Base-by-base conservation (phyloP, 108 stramenopile genomes). In the Skeletonema potamos region DNA sequence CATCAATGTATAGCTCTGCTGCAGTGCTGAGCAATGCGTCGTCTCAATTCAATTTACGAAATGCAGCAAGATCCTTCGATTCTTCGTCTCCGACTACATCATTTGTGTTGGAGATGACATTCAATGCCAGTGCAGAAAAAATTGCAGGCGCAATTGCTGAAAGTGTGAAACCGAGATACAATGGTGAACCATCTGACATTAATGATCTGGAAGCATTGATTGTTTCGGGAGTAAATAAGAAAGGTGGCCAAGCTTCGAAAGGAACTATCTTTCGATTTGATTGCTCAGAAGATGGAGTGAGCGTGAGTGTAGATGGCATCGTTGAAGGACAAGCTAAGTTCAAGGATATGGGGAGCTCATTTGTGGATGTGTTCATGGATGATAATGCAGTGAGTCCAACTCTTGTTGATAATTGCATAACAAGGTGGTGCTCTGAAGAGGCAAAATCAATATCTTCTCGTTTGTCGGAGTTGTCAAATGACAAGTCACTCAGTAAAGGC, bases 251-350 rank as follows among this genome's bases (percentile, higher is more conserved):
- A 18, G 59, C 59, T 17, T 33, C 59, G 24, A 61, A 61, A 33
- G 59, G 59, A 61, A 61, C 59, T 2, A 22, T 5, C n/a, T 61
- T 61, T 22, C 22, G 30, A 17, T 61, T 61, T 33, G 59, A 61
- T 20, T 61, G 59, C 30, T 20, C 18, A 33, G 24, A 26, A 22
- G 54, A 54, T 22, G 59, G 59, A 17, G 59, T 61, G 18, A 33
- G 17, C 6, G 59, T 61, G 59, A 17, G 17, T 28, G 59, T 61
- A 11, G 59, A 61, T 61, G 59, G 59, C 9, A 20, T 5, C 30
- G 59, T 5, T 61, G 30, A 61, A 33, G 59, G 59, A 12, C n/a
- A 17, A 18, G 59, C 33, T 6, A 17, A 12, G 6, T 33, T 28
- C 33, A 17, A 28, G n/a, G 28, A 33, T 0, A 3, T 61, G 29